Base-by-base conservation (phyloP, 139 green algal genomes). In the Trebouxia sp. region DNA sequence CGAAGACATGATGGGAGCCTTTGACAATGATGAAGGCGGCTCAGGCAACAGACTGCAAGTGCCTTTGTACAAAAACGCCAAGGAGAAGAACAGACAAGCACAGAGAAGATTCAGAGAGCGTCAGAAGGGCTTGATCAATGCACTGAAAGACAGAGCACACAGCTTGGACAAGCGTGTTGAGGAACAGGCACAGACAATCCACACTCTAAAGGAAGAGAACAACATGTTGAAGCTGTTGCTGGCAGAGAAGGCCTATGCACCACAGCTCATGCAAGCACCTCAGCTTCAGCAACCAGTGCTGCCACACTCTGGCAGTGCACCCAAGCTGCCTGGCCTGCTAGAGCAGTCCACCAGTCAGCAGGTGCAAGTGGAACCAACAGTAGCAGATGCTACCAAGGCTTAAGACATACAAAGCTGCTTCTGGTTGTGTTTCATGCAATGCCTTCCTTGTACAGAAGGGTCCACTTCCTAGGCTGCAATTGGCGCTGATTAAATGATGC, bases 31-130 rank as follows among this genome's bases (percentile, higher is more conserved):
- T 26, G 65, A 51, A 51, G 45, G 78, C 12, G 30, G 43, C 26
- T 55, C 78, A 28, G 65, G 65, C 28, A 48, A 39, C 32, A 76
- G 62, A 14, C 62, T 72, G 32, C 62, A 72, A 72, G 62, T 72
- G 4, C 62, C 62, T 12, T 45, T 76, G 45, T 69, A 78, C 62
- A 74, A 79, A 12, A 85, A 78, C 32, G 74, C 83, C 11, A 83
- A 87, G 43, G 85, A 89, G 65, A 89, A 89, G 66, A 89, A 89
- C 80, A 72, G 85, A 24, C 82, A 86, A 51, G 85, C 85, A 17
- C 85, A 89, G 70, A 53, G 83, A 5, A 78, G 85, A 0, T 89
- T 89, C 51, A 45, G 85, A 6, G 85, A 89, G 74, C 30, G 84
- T 55, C 85, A 89, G 48, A 89, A 88, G 65, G 78, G 65, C 15